Evolutionary conservation across 208 protist species (phyloP).

Genomic region (Wallacemonas sp.): DNA sequence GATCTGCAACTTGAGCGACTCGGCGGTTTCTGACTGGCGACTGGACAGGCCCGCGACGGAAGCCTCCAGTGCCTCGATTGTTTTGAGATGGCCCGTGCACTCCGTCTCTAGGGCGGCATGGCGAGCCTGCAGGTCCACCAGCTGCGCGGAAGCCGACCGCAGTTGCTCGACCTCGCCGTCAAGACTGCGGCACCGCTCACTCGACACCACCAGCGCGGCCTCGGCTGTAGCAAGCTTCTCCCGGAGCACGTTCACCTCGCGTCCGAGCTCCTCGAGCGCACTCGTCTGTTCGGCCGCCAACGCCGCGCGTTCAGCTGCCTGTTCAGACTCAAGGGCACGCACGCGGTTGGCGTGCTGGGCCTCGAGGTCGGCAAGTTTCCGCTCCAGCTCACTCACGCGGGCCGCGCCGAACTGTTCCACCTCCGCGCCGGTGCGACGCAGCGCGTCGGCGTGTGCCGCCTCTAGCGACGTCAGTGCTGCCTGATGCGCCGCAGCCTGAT

Average conservation of each 20-base stretch:
- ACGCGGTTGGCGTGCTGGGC: slow-evolving; percentile 25
- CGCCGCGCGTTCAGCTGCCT: slow-evolving; percentile 16
- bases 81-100: neutral
- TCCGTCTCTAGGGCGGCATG: slow-evolving; percentile 23
- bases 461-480: slow-evolving; percentile 26
- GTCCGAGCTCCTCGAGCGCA: slow-evolving; percentile 24
- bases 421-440: slow-evolving; percentile 20
- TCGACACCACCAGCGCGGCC: no score
- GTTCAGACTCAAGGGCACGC: slow-evolving; percentile 21
- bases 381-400: slow-evolving; percentile 19
- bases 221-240: no score
- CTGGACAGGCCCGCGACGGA: neutral
- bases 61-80: neutral
- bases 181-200: no score
- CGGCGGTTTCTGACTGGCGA: neutral
- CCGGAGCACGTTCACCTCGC: no score
- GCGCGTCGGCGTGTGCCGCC: slow-evolving; percentile 19
- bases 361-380: slow-evolving; percentile 25
- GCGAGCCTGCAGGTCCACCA: no score
- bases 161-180: slow-evolving; percentile 26
- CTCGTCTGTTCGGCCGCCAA: slow-evolving; percentile 22
- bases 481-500: slow-evolving; percentile 18
- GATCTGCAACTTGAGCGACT: slow-evolving; percentile 8
- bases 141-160: no score
- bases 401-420: slow-evolving; percentile 18